Evolutionary conservation across 2,329 filamentous ascomycete genomes (phyloP).

Genomic region (Ceratocystis colombiana): DNA sequence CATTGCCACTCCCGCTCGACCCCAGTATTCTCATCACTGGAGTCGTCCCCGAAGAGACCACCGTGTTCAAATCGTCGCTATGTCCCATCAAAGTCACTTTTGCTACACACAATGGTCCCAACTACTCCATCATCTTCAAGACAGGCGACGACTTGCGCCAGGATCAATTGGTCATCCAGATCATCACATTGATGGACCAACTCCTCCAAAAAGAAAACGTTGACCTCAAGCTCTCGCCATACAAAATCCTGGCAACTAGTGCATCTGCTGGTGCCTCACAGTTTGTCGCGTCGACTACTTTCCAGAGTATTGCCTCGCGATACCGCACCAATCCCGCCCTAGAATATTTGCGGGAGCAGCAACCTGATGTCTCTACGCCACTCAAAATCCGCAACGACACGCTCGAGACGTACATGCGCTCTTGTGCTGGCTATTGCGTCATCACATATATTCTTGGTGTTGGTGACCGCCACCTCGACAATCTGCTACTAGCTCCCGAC

Average conservation of each 20-base stretch:
- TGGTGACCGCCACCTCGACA: constrained; percentile 90
- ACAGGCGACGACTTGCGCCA: constrained; percentile 92
- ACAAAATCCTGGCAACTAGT: constrained; percentile 90
- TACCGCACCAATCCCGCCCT: constrained; percentile 66
- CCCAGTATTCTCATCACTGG: constrained; percentile 70
- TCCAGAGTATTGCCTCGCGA: constrained; percentile 73
- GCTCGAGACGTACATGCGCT: constrained; percentile 90
- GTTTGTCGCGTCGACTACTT: constrained; percentile 76
- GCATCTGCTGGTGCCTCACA: constrained; percentile 84
- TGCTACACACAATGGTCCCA: constrained; percentile 63
- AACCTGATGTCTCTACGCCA: constrained; percentile 71
- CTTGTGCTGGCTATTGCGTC: constrained; percentile 94
- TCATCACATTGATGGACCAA: constrained; percentile 96
- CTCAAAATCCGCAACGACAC: constrained; percentile 83
- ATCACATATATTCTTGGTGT: constrained; percentile 97
- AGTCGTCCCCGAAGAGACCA: constrained; percentile 71
- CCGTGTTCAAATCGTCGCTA: constrained; percentile 91
- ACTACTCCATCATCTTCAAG: constrained; percentile 94
- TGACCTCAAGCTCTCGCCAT: constrained; percentile 87
- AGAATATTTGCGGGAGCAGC: constrained; percentile 77
- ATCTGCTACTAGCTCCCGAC: constrained; percentile 78
- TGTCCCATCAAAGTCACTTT: constrained; percentile 87
- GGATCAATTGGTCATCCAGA: constrained; percentile 92
- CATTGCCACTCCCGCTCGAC: constrained; percentile 78
- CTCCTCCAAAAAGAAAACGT: constrained; percentile 91